Conservation (phyloP, 192 early-diverging fungal species). For the Coemansia sp. region DNA sequence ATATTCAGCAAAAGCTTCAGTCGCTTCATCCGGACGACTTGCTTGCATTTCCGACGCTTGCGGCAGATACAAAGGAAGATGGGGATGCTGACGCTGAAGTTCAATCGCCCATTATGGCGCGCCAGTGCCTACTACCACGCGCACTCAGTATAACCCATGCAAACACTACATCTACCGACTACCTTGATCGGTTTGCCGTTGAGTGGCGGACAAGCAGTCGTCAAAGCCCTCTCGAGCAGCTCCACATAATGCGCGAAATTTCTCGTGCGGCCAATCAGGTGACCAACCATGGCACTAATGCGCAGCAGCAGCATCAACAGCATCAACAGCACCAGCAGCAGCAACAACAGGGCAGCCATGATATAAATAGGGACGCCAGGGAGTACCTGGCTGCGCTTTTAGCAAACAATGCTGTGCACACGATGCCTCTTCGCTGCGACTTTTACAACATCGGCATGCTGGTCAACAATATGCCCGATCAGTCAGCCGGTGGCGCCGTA, state of each 20-base stretch:
- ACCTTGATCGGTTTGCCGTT: slow-evolving; percentile 2
- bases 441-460: slow-evolving; percentile 39
- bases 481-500: not conserved
- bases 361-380: not conserved
- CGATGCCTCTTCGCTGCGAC: slow-evolving; percentile 36
- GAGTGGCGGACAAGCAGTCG: slow-evolving; percentile 2
- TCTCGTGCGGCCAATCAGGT: slow-evolving; percentile 14
- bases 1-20: slow-evolving; percentile 21
- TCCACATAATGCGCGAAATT: slow-evolving; percentile 22
- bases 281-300: slow-evolving; percentile 3
- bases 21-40: slow-evolving; percentile 17
- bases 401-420: slow-evolving; percentile 10
- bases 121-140: slow-evolving; percentile 25
- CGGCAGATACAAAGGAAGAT: not conserved
- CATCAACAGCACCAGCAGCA: no score
- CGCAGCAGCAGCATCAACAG: not conserved
- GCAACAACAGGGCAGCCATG: no score
- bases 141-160: not conserved
- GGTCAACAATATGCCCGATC: slow-evolving; percentile 14
- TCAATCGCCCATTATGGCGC: not conserved
- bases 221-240: slow-evolving; percentile 32
- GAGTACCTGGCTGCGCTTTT: slow-evolving; percentile 19
- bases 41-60: slow-evolving; percentile 23
- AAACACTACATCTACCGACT: not conserved
- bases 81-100: not conserved